Conservation (phyloP, 2,329 filamentous ascomycete species). For the Zymoseptoria pseudotritici region DNA sequence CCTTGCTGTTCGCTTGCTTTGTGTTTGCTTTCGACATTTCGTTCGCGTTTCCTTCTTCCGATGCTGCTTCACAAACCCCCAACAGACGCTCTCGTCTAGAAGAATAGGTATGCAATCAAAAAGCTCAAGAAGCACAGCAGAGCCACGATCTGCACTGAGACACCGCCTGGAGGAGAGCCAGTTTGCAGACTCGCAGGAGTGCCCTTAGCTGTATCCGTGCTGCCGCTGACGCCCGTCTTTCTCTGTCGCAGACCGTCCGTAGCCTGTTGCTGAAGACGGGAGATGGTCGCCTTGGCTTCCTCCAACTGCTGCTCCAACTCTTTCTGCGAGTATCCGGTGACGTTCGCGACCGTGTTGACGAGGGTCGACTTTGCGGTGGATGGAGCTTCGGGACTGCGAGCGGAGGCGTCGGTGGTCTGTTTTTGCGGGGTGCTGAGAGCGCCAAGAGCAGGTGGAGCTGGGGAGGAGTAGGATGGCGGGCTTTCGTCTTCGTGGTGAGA, state of each 20-base stretch:
- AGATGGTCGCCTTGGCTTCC: conserved; percentile 67
- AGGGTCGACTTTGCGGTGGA: conserved; percentile 30
- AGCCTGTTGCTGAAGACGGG: conserved; percentile 56
- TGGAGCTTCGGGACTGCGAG: conserved; percentile 29
- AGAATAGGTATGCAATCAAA: conserved; percentile 91
- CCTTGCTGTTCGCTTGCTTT: neutral
- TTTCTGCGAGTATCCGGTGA: conserved; percentile 46
- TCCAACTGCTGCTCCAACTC: conserved; percentile 67
- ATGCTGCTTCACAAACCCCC: neutral
- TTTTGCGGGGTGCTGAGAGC: conserved; percentile 43
- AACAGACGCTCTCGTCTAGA: conserved; percentile 47
- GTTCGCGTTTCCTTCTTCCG: neutral
- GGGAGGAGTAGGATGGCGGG: conserved; percentile 50
- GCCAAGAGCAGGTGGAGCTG: conserved; percentile 31
- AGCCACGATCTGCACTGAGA: conserved; percentile 79
- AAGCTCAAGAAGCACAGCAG: conserved; percentile 82
- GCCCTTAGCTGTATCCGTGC: conserved; percentile 13
- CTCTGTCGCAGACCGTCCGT: conserved; percentile 71
- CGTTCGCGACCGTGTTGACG: conserved; percentile 39
- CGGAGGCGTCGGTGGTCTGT: conserved; percentile 8
- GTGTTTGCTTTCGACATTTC: neutral
- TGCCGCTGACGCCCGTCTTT: conserved; percentile 43
- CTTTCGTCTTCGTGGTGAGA: conserved; percentile 30
- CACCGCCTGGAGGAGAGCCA: conserved; percentile 51
- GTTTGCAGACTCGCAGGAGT: conserved; percentile 17